Evolutionary conservation across 2,329 filamentous ascomycete species (phyloP).

Genomic region (Penicillium corylophilum): DNA sequence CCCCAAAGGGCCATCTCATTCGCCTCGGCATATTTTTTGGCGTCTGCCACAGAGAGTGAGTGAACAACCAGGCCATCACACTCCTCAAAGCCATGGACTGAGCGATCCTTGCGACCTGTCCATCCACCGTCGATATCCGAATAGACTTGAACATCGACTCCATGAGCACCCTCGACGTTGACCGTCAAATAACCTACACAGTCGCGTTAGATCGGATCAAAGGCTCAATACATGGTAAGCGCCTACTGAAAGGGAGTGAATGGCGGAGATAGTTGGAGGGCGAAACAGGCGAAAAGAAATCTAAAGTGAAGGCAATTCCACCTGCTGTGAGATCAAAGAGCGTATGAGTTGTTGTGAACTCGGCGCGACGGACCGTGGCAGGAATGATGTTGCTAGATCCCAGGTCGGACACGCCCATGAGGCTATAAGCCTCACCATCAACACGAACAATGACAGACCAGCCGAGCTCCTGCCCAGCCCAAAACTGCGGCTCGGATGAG

Average conservation of each 20-base stretch:
- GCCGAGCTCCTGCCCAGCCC: conserved; percentile 42
- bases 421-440: conserved; percentile 41
- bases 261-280: conserved; percentile 45
- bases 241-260: conserved; percentile 44
- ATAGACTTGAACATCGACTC: conserved; percentile 40
- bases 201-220: conserved; percentile 6
- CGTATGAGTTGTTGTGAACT: conserved; percentile 46
- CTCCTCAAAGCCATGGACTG: conserved; percentile 25
- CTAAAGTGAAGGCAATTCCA: conserved; percentile 35
- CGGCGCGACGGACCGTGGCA: conserved; percentile 35
- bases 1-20: conserved; percentile 46
- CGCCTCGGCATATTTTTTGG: conserved; percentile 35
- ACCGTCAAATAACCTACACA: conserved; percentile 42
- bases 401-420: conserved; percentile 40
- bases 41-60: conserved; percentile 32
- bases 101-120: conserved; percentile 36
- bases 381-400: conserved; percentile 25
- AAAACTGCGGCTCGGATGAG: conserved; percentile 43
- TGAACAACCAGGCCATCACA: conserved; percentile 31
- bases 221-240: background rate
- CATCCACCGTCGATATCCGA: conserved; percentile 47
- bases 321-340: conserved; percentile 42
- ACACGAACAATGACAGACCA: conserved; percentile 47
- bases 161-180: conserved; percentile 24
- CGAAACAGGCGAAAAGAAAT: conserved; percentile 48